These are phyloP conservation scores for Ambispora gerdemannii DNA, from an alignment of 192 early-diverging fungal genomes.

Conservation along the genomic window DNA sequence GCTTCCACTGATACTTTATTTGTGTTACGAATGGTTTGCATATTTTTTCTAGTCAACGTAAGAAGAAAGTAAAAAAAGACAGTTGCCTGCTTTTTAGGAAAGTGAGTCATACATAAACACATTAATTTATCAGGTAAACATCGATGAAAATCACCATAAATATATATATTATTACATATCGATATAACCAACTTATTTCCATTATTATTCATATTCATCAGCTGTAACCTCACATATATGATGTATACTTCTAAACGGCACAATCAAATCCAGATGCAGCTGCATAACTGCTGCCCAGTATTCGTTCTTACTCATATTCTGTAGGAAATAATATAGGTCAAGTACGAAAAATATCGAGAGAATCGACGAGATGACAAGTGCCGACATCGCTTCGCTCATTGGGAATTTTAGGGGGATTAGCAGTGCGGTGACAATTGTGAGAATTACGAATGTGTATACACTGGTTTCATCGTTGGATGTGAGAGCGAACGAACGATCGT, in stretches of 20 bases:
- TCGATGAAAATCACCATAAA: no score
- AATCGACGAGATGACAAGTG: not conserved
- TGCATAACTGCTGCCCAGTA: slow-evolving; percentile 24
- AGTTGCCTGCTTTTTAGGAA: no score
- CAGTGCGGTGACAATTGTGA: not conserved
- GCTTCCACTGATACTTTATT: not conserved
- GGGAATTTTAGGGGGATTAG: not conserved
- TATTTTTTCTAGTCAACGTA: no score
- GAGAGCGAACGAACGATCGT: no score
- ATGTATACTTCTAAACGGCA: slow-evolving; percentile 23
- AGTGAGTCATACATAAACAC: no score
- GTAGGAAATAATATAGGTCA: slow-evolving; percentile 25
- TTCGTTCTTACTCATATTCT: slow-evolving; percentile 18
- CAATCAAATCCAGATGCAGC: slow-evolving; percentile 21
- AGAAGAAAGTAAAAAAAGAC: no score
- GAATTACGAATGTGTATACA: not conserved
- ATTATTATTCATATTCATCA: not conserved
- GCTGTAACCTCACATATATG: slow-evolving; percentile 25
- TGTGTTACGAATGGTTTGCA: no score
- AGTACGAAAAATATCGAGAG: slow-evolving; percentile 20
- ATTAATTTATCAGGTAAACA: no score
- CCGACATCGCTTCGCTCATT: slow-evolving; percentile 9
- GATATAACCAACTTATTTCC: no score
- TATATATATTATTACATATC: no score
- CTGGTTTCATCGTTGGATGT: not conserved